A percentile compares a stretch with the other conserved stretches of the same genome.
Evolutionary conservation across 2,329 filamentous ascomycete species (phyloP).

Genomic region (Alternaria ethzedia): DNA sequence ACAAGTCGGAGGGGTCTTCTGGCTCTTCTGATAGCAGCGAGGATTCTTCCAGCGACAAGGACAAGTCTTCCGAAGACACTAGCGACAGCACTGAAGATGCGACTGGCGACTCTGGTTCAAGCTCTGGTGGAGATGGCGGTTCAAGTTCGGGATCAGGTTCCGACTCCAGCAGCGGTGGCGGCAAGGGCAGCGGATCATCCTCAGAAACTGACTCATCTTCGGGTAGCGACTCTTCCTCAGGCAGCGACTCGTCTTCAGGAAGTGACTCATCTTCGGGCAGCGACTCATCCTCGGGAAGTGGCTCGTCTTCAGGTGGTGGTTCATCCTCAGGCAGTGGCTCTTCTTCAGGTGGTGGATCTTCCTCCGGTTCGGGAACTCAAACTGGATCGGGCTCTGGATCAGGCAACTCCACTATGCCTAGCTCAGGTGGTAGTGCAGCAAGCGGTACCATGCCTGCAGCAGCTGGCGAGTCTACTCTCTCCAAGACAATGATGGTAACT

Average conservation of each 20-base stretch:
- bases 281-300: neutral
- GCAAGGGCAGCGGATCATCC: neutral
- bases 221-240: neutral
- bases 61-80: neutral
- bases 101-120: neutral
- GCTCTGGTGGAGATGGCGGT: neutral
- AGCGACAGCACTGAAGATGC: neutral
- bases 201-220: neutral
- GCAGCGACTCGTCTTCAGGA: neutral
- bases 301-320: neutral
- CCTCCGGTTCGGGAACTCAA: neutral
- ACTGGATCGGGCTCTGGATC: slow-evolving; percentile 4
- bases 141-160: neutral
- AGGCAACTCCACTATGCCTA: slow-evolving; percentile 7
- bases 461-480: slow-evolving; percentile 28
- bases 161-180: neutral
- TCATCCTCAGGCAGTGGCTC: neutral
- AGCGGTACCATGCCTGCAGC: slow-evolving; percentile 29
- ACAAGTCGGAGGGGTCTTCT: neutral
- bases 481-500: slow-evolving; percentile 26
- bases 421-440: slow-evolving; percentile 9
- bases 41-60: neutral
- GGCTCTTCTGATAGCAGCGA: neutral
- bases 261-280: neutral
- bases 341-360: neutral